Base-by-base conservation (phyloP, 2,329 filamentous ascomycete genomes). In the Lithohypha guttulata region DNA sequence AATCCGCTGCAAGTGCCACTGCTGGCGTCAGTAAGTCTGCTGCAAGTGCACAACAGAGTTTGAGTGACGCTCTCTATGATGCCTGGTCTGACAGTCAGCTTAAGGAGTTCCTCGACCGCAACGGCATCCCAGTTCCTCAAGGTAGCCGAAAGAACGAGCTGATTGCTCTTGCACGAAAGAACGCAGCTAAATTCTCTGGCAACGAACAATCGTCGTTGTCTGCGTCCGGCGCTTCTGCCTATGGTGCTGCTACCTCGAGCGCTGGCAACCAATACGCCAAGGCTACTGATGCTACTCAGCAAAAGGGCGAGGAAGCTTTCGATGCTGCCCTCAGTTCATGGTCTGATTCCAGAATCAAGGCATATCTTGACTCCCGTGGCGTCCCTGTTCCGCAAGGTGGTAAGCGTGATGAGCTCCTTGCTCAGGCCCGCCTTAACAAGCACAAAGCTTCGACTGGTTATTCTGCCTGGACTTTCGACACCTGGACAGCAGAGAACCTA, bases 41-140 rank as follows among this genome's bases (percentile, higher is more conserved):
- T 9, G 75, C 79, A 34, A 69, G 75, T 26, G 80, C 84, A 1
- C 81, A 86, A 51, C 68, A 79, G 36, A 81, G 77, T 33, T 65
- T 96, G 28, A 84, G 80, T 46, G 84, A 96, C 53, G 78, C 80
- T 53, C 69, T 95, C 38, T 81, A 96, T 55, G 79, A 93, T 52
- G 78, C 83, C 3, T 98, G 91, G 91, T 79, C 81, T 54, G 87
- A 95, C 55, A 79, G 73, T 53, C 69, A 93, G 60, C 72, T 98
- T 58, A 96, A 96, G 71, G 80, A 84, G 47, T 96, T 91, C 67
- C 78, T 78, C 40, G 89, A 96, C 66, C 84, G 87, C 71, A 91
- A 96, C 53, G 77, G 77, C 42, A 81, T 98, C 56, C 72, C 72
- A 67, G 84, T 95, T 35, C 91, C 91, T 7, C 89, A 96, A 57